Conservation (phyloP, 2,329 filamentous ascomycete genomes). For the Talaromyces funiculosus region DNA sequence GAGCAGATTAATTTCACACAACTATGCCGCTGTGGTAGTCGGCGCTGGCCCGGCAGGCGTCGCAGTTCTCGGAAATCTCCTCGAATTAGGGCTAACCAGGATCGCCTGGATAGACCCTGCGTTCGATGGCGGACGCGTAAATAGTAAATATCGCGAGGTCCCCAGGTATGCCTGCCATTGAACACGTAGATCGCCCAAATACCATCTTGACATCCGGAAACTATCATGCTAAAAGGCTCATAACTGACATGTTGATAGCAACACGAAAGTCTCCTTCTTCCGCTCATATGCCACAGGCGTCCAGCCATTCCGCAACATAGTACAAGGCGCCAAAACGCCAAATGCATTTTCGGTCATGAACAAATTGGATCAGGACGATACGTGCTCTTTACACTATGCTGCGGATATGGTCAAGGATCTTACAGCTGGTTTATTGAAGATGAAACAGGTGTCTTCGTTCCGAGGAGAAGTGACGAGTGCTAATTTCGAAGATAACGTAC, state of each 20-base stretch:
- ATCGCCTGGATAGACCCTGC: slow-evolving; percentile 56
- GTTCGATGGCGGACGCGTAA: slow-evolving; percentile 51
- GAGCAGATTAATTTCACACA: slow-evolving; percentile 24
- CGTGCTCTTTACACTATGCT: slow-evolving; percentile 53
- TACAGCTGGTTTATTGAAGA: slow-evolving; percentile 36
- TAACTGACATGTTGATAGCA: slow-evolving; percentile 33
- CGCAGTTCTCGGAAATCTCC: slow-evolving; percentile 56
- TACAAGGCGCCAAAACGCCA: slow-evolving; percentile 43
- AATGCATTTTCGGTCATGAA: slow-evolving; percentile 53
- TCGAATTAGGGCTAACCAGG: slow-evolving; percentile 45
- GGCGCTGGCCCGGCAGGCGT: slow-evolving; percentile 56
- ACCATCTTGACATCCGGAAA: background rate
- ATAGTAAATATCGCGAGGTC: slow-evolving; percentile 55
- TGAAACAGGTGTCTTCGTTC: slow-evolving; percentile 31
- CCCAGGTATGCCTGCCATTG: slow-evolving; percentile 40
- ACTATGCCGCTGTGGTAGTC: slow-evolving; percentile 53
- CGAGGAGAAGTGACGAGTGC: slow-evolving; percentile 32
- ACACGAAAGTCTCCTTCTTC: slow-evolving; percentile 58
- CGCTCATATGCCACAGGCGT: slow-evolving; percentile 52
- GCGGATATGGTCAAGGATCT: slow-evolving; percentile 51
- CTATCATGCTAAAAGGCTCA: background rate
- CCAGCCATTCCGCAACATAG: slow-evolving; percentile 49
- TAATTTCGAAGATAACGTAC: slow-evolving; percentile 26
- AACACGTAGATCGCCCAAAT: background rate
- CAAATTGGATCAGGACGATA: slow-evolving; percentile 51